Evolutionary conservation across 495 filamentous ascomycete genomes (phyloP).

Genomic region (Gamarada debralockiae): DNA sequence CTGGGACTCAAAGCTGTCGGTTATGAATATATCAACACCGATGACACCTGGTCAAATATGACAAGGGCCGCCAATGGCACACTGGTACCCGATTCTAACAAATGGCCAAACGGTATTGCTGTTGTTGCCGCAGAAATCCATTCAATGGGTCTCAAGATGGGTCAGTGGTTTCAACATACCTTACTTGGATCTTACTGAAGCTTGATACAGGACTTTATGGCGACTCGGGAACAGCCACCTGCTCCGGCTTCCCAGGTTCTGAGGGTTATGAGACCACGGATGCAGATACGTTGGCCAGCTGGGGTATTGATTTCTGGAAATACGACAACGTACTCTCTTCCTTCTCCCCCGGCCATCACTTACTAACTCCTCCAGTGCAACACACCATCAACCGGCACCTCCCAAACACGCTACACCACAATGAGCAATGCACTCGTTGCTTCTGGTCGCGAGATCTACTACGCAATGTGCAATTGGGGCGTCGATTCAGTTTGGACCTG

Average conservation of each 20-base stretch:
- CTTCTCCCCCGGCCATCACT: not conserved
- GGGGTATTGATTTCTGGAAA: constrained; percentile 13
- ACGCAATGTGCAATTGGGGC: constrained; percentile 33
- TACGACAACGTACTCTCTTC: too few species aligned
- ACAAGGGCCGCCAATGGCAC: not conserved
- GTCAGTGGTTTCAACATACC: too few species aligned
- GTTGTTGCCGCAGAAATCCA: constrained; percentile 24
- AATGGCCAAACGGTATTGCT: constrained; percentile 25
- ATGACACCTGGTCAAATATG: constrained; percentile 5
- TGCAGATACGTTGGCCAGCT: constrained; percentile 4
- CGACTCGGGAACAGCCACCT: constrained; percentile 7
- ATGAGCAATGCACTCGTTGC: constrained; percentile 31
- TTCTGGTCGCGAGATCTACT: constrained; percentile 28
- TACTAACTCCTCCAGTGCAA: not conserved
- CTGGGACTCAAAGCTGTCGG: constrained; percentile 11
- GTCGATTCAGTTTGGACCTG: constrained; percentile 9
- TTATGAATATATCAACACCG: constrained; percentile 11
- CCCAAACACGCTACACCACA: constrained; percentile 9
- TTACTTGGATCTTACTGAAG: not conserved
- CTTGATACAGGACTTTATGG: constrained; percentile 8
- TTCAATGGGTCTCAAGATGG: constrained; percentile 28
- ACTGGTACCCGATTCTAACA: constrained; percentile 20
- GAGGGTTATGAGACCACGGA: constrained; percentile 3
- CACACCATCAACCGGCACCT: not conserved
- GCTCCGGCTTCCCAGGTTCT: constrained; percentile 5